phyloP scores from a whole-genome alignment of 306 rosid species.

The Vigna trinervia region DNA sequence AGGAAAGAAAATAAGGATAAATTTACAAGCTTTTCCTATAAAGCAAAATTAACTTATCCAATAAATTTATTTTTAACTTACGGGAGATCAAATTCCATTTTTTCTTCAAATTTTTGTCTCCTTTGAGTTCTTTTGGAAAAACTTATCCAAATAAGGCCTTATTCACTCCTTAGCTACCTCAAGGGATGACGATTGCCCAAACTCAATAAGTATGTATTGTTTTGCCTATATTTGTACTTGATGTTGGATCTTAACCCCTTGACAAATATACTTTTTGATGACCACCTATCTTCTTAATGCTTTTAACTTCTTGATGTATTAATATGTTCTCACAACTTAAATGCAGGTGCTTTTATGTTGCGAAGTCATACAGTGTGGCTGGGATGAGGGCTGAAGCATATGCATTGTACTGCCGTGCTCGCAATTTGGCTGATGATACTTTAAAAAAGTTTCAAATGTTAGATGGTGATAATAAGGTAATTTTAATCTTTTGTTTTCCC shows the following conservation, averaged over 20 bases:
- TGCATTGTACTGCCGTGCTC: constrained; percentile 77
- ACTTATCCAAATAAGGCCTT: neutral
- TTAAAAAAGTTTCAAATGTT: constrained; percentile 46
- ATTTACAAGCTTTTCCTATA: neutral
- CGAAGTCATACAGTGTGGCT: constrained; percentile 90
- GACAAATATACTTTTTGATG: constrained; percentile 11
- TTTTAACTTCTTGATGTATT: neutral
- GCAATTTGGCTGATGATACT: constrained; percentile 57
- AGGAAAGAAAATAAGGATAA: neutral
- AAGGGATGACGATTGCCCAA: neutral
- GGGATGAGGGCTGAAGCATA: constrained; percentile 94
- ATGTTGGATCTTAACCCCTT: neutral
- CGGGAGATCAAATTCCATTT: neutral
- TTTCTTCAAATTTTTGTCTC: neutral
- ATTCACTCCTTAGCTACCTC: neutral
- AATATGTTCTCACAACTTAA: constrained; percentile 12
- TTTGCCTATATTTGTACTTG: neutral
- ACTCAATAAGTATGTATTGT: neutral
- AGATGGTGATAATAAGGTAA: constrained; percentile 49
- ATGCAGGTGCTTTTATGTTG: constrained; percentile 88
- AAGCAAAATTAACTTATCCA: neutral
- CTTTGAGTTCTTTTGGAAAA: neutral
- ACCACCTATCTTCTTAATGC: neutral
- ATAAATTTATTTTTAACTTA: neutral
- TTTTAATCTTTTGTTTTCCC: constrained; percentile 17